A percentile compares a stretch with the other conserved stretches of the same genome.
phyloP scores from a whole-genome alignment of 768 basidiomycete genomes.

The Dictyophora rubrovolvata region DNA sequence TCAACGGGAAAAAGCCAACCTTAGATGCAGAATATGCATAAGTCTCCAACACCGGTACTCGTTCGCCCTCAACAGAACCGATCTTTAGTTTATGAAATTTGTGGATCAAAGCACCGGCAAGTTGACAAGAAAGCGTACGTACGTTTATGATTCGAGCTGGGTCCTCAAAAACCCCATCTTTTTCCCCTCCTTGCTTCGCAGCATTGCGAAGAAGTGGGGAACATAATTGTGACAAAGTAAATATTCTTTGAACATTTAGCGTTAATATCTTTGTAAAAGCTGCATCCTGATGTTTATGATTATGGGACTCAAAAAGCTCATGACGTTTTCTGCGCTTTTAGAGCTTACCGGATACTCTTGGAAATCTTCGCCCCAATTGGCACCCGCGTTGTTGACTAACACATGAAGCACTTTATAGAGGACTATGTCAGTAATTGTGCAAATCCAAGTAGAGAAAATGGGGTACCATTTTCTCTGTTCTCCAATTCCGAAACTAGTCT shows the following conservation, averaged over 20 bases:
- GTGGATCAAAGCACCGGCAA: neutral
- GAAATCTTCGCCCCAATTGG: conserved; percentile 41
- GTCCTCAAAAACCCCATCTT: conserved; percentile 28
- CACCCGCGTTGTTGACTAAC: conserved; percentile 57
- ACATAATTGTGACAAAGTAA: conserved; percentile 52
- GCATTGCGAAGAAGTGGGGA: conserved; percentile 45
- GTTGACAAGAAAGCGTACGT: conserved; percentile 11
- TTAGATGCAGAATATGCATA: conserved; percentile 62
- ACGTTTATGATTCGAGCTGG: conserved; percentile 56
- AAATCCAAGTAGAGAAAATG: neutral
- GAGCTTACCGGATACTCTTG: conserved; percentile 35
- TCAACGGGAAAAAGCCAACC: conserved; percentile 8
- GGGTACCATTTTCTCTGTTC: conserved; percentile 32
- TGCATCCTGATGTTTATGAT: conserved; percentile 28
- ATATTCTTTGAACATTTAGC: conserved; percentile 53
- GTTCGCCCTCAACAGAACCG: conserved; percentile 49
- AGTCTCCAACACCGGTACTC: conserved; percentile 46
- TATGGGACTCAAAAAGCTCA: conserved; percentile 1
- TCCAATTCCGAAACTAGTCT: conserved; percentile 40
- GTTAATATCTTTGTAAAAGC: conserved; percentile 54
- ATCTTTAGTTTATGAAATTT: conserved; percentile 29
- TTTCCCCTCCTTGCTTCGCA: conserved; percentile 29
- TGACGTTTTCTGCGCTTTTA: neutral
- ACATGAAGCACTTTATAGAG: conserved; percentile 31
- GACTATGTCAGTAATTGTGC: neutral